Conservation (phyloP, 2,329 filamentous ascomycete species). For the Pestalotiopsis sp. region DNA sequence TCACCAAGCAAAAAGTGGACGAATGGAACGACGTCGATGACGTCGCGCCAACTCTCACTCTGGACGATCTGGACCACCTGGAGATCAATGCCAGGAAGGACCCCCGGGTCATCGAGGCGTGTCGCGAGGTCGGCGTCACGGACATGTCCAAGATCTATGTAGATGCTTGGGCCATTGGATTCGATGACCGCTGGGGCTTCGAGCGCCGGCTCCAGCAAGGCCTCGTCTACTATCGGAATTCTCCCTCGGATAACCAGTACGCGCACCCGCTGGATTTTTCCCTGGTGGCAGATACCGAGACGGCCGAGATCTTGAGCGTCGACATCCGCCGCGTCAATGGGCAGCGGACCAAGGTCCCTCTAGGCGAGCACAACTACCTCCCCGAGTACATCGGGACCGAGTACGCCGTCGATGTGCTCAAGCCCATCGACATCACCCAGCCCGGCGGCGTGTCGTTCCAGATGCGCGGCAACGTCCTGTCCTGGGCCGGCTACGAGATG, state of each 20-base stretch:
- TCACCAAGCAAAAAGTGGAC: conserved; percentile 44
- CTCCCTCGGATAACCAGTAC: conserved; percentile 73
- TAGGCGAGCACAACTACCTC: conserved; percentile 40
- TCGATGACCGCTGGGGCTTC: conserved; percentile 77
- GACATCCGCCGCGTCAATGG: conserved; percentile 41
- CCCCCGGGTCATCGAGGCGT: conserved; percentile 76
- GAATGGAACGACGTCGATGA: conserved; percentile 48
- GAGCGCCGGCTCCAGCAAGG: conserved; percentile 76
- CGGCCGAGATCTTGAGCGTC: conserved; percentile 47
- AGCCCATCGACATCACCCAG: conserved; percentile 62
- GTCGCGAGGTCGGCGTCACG: conserved; percentile 72
- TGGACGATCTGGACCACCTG: conserved; percentile 79
- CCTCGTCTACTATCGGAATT: conserved; percentile 78
- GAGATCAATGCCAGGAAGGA: conserved; percentile 70
- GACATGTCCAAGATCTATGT: conserved; percentile 86
- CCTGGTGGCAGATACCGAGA: conserved; percentile 48
- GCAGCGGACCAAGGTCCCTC: conserved; percentile 35
- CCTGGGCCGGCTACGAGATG: conserved; percentile 60
- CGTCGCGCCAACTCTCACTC: conserved; percentile 62
- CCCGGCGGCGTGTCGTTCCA: conserved; percentile 63
- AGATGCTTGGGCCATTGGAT: conserved; percentile 84
- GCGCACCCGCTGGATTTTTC: conserved; percentile 54
- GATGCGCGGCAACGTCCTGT: conserved; percentile 44
- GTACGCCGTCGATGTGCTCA: conserved; percentile 42
- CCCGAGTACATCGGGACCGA: conserved; percentile 38